Conservation (phyloP, 2,329 filamentous ascomycete species). For the Phoma herbarum region DNA sequence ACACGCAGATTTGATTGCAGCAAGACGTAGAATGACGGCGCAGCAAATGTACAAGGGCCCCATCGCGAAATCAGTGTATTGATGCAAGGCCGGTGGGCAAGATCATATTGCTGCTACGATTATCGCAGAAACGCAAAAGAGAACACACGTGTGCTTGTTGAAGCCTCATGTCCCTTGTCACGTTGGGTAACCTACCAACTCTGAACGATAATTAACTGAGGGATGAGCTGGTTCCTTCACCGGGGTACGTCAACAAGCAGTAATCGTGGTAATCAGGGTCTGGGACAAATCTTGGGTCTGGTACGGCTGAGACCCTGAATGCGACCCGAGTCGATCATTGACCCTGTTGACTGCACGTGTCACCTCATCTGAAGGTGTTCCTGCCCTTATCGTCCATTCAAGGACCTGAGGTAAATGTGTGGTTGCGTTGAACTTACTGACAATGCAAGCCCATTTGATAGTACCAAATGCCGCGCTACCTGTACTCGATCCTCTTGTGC, state of each 20-base stretch:
- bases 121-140: neutral
- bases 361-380: neutral
- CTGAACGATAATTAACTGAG: neutral
- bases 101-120: neutral
- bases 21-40: neutral
- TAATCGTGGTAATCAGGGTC: constrained; percentile 12
- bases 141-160: neutral
- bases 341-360: neutral
- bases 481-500: neutral
- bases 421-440: neutral
- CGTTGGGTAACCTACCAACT: neutral
- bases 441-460: no score
- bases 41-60: neutral
- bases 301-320: constrained; percentile 10
- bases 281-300: constrained; percentile 7
- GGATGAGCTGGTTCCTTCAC: neutral
- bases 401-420: neutral
- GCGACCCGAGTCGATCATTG: neutral
- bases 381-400: neutral
- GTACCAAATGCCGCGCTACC: neutral
- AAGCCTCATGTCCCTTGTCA: neutral
- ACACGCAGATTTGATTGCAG: neutral
- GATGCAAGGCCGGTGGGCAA: neutral
- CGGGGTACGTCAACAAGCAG: neutral
- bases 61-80: neutral